Base-by-base conservation (phyloP, 2,329 filamentous ascomycete species). In the Herpotrichia juniperi region DNA sequence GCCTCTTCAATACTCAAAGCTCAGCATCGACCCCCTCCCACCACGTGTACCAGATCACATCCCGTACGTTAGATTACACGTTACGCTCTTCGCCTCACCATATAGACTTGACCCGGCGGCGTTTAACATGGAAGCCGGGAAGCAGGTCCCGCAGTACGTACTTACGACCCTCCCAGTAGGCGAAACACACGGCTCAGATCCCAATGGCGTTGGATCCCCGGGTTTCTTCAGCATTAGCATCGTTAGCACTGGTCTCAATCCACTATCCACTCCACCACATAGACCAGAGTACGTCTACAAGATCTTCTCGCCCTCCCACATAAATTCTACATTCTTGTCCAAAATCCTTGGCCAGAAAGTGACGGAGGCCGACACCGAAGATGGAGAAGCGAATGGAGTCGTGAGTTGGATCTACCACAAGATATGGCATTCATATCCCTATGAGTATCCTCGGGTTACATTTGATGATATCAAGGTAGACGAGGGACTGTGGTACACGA, bases 191-290 rank as follows among this genome's bases (percentile, higher is more conserved):
- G 56, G 66, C 46, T 62, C 62, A 31, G 68, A 76, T 42, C 81
- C 83, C 3, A 69, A 83, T 9, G 87, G 87, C 0, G 87, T 86
- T 4, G 92, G 91, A 0, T 86, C 82, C 24, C 81, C 89, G 0
- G 87, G 87, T 0, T 97, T 97, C 80, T 97, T 89, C 81, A 93
- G 89, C 57, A 86, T 96, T 63, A 94, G 88, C 61, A 88, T 88
- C 1, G 80, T 96, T 22, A 81, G 83, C 12, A 81, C 79, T 1
- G 80, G 87, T 11, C 75, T 79, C 10, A 90, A 92, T 66, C 85
- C 87, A 0, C 54, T 53, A 6, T 57, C 59, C 28, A 44, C 63
- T 28, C 45, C 65, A 6, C 46, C 67, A 14, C 50, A 47, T 16
- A 63, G 71, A 4, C 54, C 61, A 3, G 83, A 87, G 58, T 84